Evolutionary conservation across 164 flowering plant species (phyloP), one percentile per base, ranked within the genome.

Genomic region (Kalanchoe fedtschenkoi): DNA sequence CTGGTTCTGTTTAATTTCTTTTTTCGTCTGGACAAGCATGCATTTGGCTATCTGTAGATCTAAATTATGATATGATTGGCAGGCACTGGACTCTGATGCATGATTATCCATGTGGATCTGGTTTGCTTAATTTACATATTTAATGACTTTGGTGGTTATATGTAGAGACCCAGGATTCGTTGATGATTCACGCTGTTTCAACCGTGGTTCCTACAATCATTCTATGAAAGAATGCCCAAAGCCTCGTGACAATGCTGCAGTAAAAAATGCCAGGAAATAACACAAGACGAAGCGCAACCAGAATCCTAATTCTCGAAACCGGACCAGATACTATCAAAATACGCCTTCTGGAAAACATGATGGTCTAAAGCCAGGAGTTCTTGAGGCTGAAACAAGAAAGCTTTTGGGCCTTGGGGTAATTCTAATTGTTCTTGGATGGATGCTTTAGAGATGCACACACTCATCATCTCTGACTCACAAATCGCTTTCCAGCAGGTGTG

Each of bases 181-280:
- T 39, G 87, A 84, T 67, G 80, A 81, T 38, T 69, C 87, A 55
- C 92, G 99, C 26, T 95, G 97, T 71, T 95, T 95, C 77, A 95
- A 95, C 67, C 91, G 99, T 73, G 79, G 86, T 70, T 84, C 97
- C 13, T 95, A 91, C 63, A 88, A 63, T 72, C 99, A 95, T 80
- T 71, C 99, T n/a, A 41, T 95, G 68, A 95, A 79, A 75, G 93
- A 88, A 44, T 95, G 99, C 66, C 82, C 85, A 59, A 90, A 83
- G 76, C 99, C 97, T 59, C 96, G 91, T 66, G 86, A 95, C 55
- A 83, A 77, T 70, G 83, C 29, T 75, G 96, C 96, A 58, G 89
- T 95, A 53, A 88, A 73, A 72, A 84, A 70, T 82, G 96, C 99
- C 51, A 84, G 97, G 34, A 82, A 82, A 60, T 78, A 81, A 38